phyloP scores from a whole-genome alignment of 805 yeast species.

The Yarrowia sp. region DNA sequence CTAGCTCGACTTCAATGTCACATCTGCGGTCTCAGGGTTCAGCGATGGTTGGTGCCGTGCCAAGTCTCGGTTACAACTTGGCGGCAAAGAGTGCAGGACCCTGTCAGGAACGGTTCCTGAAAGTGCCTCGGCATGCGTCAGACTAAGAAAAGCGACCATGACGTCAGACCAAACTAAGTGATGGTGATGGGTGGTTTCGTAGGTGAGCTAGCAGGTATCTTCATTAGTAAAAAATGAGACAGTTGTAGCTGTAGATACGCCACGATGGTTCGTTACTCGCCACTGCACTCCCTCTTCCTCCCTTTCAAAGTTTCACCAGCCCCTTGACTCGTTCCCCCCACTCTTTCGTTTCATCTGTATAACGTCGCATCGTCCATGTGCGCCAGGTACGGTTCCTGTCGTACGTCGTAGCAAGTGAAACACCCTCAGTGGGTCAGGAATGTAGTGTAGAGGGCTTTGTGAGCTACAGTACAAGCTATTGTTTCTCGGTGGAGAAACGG shows the following conservation, averaged over 20 bases:
- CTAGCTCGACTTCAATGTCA: neutral
- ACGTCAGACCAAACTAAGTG: slow-evolving; percentile 1
- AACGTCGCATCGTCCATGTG: slow-evolving; percentile 1
- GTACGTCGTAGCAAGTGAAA: slow-evolving; percentile 11
- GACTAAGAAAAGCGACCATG: neutral
- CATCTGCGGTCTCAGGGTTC: neutral
- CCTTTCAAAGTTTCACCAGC: neutral
- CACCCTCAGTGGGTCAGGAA: neutral
- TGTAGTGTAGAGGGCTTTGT: neutral
- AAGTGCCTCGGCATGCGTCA: slow-evolving; percentile 1
- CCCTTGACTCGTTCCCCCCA: slow-evolving; percentile 9
- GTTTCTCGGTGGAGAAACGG: neutral
- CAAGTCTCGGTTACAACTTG: slow-evolving; percentile 15
- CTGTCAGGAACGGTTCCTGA: slow-evolving; percentile 29
- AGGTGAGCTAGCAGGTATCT: too few species aligned
- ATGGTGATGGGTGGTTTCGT: too few species aligned
- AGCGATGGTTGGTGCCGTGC: slow-evolving; percentile 20
- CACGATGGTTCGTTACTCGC: too few species aligned
- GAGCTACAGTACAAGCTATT: too few species aligned
- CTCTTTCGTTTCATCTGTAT: slow-evolving; percentile 17
- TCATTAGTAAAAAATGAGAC: too few species aligned
- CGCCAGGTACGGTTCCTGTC: slow-evolving; percentile 16
- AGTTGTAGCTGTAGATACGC: too few species aligned
- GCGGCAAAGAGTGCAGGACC: slow-evolving; percentile 13
- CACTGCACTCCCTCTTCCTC: too few species aligned